These are phyloP conservation scores for Spatholobus suberectus DNA, from an alignment of 306 rosid genomes.

Conservation along the genomic window DNA sequence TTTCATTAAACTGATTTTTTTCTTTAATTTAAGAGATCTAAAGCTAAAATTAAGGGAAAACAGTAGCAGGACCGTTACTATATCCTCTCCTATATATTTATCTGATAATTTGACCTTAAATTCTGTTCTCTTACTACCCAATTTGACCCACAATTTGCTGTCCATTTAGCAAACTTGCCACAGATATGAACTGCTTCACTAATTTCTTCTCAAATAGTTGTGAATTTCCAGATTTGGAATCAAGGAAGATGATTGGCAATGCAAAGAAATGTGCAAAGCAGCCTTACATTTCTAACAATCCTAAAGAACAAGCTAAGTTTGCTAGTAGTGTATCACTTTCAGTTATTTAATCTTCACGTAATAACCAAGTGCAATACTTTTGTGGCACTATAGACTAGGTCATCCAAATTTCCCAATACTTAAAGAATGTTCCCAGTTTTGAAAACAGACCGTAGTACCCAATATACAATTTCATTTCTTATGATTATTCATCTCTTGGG, in stretches of 20 bases:
- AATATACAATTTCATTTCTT: neutral
- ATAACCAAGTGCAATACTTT: neutral
- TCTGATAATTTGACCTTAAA: neutral
- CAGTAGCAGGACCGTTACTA: neutral
- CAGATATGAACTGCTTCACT: neutral
- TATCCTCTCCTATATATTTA: neutral
- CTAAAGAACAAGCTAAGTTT: neutral
- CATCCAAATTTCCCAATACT: too few species aligned
- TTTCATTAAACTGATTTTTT: neutral
- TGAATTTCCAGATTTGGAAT: neutral
- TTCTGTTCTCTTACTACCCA: neutral
- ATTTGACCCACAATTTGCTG: neutral
- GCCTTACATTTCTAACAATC: neutral
- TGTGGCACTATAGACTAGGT: neutral
- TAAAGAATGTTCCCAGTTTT: too few species aligned
- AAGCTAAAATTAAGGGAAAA: neutral
- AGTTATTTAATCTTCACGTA: neutral
- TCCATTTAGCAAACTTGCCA: neutral
- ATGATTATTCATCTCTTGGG: neutral
- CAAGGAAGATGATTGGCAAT: neutral
- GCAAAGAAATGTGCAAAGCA: neutral
- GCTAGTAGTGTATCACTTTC: neutral
- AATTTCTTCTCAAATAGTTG: neutral
- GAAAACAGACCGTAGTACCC: neutral
- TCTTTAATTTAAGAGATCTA: neutral